phyloP scores from a whole-genome alignment of 2,329 filamentous ascomycete genomes.

The Lachnellula hyalina region DNA sequence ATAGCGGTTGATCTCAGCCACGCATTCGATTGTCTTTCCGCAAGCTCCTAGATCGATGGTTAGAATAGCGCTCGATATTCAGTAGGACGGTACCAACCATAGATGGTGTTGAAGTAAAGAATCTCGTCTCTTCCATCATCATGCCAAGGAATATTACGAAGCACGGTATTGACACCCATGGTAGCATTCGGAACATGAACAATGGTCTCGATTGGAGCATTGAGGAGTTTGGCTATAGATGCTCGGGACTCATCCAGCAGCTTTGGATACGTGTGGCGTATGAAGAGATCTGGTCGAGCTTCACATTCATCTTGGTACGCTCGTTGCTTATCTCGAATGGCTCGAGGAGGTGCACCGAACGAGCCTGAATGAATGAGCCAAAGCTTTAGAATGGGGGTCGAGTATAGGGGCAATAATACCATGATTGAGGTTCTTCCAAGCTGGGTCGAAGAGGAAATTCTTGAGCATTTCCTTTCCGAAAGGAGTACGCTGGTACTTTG shows the following conservation, averaged over 20 bases:
- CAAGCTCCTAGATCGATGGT: constrained; percentile 43
- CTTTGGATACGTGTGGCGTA: constrained; percentile 60
- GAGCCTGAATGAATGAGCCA: constrained; percentile 48
- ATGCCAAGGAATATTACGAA: constrained; percentile 68
- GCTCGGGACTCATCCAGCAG: constrained; percentile 60
- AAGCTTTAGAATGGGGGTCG: not conserved
- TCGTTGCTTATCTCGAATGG: constrained; percentile 54
- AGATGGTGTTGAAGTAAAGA: constrained; percentile 72
- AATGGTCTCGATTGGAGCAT: constrained; percentile 58
- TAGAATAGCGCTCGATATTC: not conserved
- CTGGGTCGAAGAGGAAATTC: constrained; percentile 30
- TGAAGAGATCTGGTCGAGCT: constrained; percentile 66
- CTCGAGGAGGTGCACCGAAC: constrained; percentile 68
- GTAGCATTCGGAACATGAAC: constrained; percentile 83
- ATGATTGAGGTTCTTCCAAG: constrained; percentile 33
- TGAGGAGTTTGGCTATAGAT: constrained; percentile 60
- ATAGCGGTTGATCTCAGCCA: constrained; percentile 58
- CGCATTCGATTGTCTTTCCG: constrained; percentile 65
- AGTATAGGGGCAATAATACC: constrained; percentile 19
- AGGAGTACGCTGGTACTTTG: constrained; percentile 21
- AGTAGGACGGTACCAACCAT: constrained; percentile 42
- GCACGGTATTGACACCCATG: constrained; percentile 68
- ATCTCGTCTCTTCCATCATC: constrained; percentile 62
- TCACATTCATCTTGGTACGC: constrained; percentile 64
- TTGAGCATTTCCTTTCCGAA: constrained; percentile 33